Evolutionary conservation across 1,284 basidiomycete species (phyloP), one percentile per base, ranked within the genome.

Genomic region (Ceratobasidium papillatum): DNA sequence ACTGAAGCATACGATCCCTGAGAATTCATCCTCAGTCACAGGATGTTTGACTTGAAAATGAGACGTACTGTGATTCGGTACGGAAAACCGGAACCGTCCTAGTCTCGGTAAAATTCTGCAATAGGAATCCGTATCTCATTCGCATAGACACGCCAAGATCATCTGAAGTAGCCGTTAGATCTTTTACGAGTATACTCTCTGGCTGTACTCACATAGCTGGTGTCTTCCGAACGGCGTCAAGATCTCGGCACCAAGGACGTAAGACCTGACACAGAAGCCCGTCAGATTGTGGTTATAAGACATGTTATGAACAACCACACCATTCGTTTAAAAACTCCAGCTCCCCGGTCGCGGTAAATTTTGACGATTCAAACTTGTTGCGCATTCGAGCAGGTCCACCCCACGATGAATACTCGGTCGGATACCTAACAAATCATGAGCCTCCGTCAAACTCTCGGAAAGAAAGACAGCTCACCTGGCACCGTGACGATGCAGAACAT

Each of bases 1-100:
- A 94, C 36, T 90, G 85, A 36, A 93, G 86, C 93, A 95, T 95
- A 38, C 93, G 91, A 81, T 94, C 89, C 79, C 91, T 89, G 47
- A 3, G 14, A 14, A 19, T 2, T 19, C 2, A 17, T 12, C 2
- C 2, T 59, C 14, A 59, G 3, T 45, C 34, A 51, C 30, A 51
- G 22, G n/a, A 34, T 52, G 51, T 5, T 2, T 36, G 25, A 38
- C 17, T n/a, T 34, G 11, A 30, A 32, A 51, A n/a, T 2, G 25
- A 34, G 19, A 64, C 90, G 77, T 82, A 93, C 88, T 95, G 92
- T 3, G 93, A 94, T 81, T 93, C 93, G 0, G 94, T 95, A 61
- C 95, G 89, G 84, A 96, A 94, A 14, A 96, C 92, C 4, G 94
- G 93, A 58, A 94, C 83, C 4, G 86, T 88, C 78, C 58, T 69